Evolutionary conservation across 331 rosid species (phyloP).

Genomic region (Quercus tomentella): DNA sequence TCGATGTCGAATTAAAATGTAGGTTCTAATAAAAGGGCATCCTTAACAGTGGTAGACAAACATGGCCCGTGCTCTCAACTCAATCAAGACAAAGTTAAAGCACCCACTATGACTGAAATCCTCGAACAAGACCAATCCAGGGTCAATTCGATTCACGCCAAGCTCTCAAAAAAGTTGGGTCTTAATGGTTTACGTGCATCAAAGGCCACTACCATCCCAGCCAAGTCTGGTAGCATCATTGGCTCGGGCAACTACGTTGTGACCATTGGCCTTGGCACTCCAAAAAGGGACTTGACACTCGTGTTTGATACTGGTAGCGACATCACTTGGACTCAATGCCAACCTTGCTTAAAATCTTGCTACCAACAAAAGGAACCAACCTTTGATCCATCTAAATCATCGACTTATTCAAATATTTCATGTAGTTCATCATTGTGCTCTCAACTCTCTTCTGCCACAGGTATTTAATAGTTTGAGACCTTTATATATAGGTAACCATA

Average conservation of each 20-base stretch:
- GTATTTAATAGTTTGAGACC: conserved; percentile 14
- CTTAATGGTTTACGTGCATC: neutral
- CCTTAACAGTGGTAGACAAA: no score
- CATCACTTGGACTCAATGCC: conserved; percentile 82
- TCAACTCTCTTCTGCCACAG: no score
- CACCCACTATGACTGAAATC: conserved; percentile 20
- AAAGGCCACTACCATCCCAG: conserved; percentile 39
- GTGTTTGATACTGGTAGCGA: conserved; percentile 37
- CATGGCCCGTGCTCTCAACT: conserved; percentile 52
- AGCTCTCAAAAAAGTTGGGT: neutral
- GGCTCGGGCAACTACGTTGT: conserved; percentile 66
- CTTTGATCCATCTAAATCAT: no score
- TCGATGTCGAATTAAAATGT: no score
- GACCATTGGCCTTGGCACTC: conserved; percentile 59
- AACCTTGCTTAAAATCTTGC: conserved; percentile 56
- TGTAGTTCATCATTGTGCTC: no score
- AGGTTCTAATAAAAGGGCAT: no score
- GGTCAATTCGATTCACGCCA: conserved; percentile 24
- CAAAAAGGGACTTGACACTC: conserved; percentile 45
- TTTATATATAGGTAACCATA: no score
- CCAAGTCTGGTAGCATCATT: conserved; percentile 49
- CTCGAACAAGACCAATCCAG: conserved; percentile 20
- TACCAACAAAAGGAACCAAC: conserved; percentile 51
- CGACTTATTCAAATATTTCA: no score
- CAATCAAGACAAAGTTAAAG: neutral